A percentile compares a stretch with the other conserved stretches of the same genome.
phyloP scores from a whole-genome alignment of 305 asterid species.

The Fraxinus baroniana region DNA sequence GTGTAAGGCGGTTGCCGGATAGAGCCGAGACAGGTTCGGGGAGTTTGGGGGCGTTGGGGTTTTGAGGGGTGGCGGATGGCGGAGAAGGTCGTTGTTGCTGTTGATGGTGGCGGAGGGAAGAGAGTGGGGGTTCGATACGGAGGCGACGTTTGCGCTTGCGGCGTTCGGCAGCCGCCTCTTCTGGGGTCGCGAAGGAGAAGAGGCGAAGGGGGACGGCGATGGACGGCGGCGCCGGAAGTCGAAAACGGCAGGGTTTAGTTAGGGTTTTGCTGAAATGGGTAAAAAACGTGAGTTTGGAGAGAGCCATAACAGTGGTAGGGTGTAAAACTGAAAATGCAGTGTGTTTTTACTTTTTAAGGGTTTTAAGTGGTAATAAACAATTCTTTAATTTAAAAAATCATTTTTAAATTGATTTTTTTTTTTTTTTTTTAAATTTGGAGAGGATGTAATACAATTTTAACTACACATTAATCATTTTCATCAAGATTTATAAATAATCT shows the following conservation, averaged over 20 bases:
- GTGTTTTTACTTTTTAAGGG: neutral
- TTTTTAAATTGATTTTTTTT: too few species aligned
- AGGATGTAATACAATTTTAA: neutral
- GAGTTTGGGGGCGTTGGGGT: slow-evolving; percentile 79
- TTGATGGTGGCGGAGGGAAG: slow-evolving; percentile 69
- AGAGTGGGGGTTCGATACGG: slow-evolving; percentile 82
- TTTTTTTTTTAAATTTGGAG: neutral
- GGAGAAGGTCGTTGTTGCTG: slow-evolving; percentile 42
- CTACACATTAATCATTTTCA: neutral
- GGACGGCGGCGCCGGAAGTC: slow-evolving; percentile 35
- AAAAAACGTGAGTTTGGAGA: slow-evolving; percentile 60
- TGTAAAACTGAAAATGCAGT: neutral
- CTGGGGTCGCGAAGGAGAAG: slow-evolving; percentile 91
- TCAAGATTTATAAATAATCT: too few species aligned
- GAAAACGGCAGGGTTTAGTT: slow-evolving; percentile 29
- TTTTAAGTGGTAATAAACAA: neutral
- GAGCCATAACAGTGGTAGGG: slow-evolving; percentile 48
- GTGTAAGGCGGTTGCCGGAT: slow-evolving; percentile 65
- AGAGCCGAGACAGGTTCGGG: slow-evolving; percentile 78
- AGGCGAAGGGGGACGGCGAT: slow-evolving; percentile 47
- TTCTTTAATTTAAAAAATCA: neutral
- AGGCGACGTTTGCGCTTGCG: slow-evolving; percentile 84
- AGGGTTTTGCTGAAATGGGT: slow-evolving; percentile 55
- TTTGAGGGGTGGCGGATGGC: slow-evolving; percentile 41
- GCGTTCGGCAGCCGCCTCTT: slow-evolving; percentile 96